phyloP scores from a whole-genome alignment of 1,284 basidiomycete species.

The Leccinum subrobustum region DNA sequence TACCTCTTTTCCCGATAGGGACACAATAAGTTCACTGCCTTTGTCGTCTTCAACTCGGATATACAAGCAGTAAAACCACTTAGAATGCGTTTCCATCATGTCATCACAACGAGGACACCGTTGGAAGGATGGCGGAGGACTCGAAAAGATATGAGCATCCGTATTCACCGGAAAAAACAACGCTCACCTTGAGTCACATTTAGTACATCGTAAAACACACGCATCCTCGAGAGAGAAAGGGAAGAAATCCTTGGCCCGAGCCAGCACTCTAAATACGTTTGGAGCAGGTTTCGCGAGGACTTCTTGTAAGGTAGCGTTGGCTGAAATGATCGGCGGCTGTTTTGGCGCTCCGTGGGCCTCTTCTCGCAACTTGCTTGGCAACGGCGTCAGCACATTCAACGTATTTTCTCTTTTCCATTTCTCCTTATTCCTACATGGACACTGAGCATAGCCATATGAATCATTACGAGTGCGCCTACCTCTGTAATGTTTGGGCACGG shows the following conservation, averaged over 20 bases:
- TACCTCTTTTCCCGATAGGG: slow-evolving; percentile 46
- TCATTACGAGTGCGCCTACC: slow-evolving; percentile 11
- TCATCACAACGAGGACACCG: slow-evolving; percentile 54
- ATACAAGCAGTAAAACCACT: slow-evolving; percentile 47
- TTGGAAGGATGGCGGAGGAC: slow-evolving; percentile 42
- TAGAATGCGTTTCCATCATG: slow-evolving; percentile 46
- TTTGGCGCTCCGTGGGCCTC: neutral
- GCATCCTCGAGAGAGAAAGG: slow-evolving; percentile 51
- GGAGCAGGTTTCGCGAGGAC: slow-evolving; percentile 36
- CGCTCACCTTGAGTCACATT: slow-evolving; percentile 50
- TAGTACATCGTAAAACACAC: slow-evolving; percentile 47
- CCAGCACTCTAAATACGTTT: slow-evolving; percentile 45
- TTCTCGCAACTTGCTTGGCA: neutral
- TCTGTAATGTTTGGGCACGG: slow-evolving; percentile 30
- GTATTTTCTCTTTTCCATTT: slow-evolving; percentile 28
- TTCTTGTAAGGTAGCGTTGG: slow-evolving; percentile 38
- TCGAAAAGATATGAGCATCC: slow-evolving; percentile 23
- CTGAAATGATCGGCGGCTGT: neutral
- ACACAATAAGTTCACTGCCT: slow-evolving; percentile 41
- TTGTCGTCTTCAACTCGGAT: slow-evolving; percentile 50
- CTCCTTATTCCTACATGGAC: slow-evolving; percentile 30
- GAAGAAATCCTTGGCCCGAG: slow-evolving; percentile 54
- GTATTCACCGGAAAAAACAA: neutral
- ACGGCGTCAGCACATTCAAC: slow-evolving; percentile 3
- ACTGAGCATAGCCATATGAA: slow-evolving; percentile 4